These are phyloP conservation scores for Serpula lacrymans DNA, from an alignment of 768 basidiomycete species.

Conservation along the genomic window DNA sequence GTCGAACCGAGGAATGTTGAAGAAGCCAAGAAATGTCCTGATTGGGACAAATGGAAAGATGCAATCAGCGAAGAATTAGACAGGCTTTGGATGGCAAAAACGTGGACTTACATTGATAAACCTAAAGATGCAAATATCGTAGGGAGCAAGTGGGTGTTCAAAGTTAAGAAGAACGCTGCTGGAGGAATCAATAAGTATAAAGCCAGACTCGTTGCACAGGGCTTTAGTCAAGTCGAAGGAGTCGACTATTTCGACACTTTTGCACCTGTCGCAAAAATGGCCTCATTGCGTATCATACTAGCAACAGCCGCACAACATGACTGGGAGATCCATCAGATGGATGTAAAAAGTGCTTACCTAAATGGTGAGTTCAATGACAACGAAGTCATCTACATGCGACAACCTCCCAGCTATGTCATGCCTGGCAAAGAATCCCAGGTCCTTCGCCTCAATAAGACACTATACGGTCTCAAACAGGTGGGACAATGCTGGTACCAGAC, in stretches of 20 bases:
- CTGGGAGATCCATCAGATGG: slow-evolving; percentile 21
- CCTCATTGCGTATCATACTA: slow-evolving; percentile 17
- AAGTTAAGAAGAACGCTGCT: slow-evolving; percentile 5
- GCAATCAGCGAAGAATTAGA: no score
- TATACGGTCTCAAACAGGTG: slow-evolving; percentile 25
- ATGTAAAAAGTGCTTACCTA: slow-evolving; percentile 10
- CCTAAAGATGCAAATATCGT: no score
- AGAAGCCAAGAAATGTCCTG: slow-evolving; percentile 14
- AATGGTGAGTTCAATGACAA: no score
- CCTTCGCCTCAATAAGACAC: no score
- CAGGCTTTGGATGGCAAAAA: slow-evolving; percentile 16
- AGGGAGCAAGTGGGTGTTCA: no score
- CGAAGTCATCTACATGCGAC: no score
- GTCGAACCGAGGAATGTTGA: slow-evolving; percentile 13
- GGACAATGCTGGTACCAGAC: slow-evolving; percentile 21
- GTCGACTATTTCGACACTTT: slow-evolving; percentile 19
- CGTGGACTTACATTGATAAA: no score
- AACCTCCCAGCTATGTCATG: neutral
- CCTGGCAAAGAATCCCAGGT: no score
- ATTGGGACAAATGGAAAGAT: no score
- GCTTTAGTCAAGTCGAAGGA: slow-evolving; percentile 2
- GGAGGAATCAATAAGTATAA: slow-evolving; percentile 1
- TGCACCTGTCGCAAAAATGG: slow-evolving; percentile 18
- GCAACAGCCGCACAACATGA: slow-evolving; percentile 16
- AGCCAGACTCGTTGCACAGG: slow-evolving; percentile 1